phyloP scores from a whole-genome alignment of 164 flowering plant genomes.

The Tetracentron sinense region DNA sequence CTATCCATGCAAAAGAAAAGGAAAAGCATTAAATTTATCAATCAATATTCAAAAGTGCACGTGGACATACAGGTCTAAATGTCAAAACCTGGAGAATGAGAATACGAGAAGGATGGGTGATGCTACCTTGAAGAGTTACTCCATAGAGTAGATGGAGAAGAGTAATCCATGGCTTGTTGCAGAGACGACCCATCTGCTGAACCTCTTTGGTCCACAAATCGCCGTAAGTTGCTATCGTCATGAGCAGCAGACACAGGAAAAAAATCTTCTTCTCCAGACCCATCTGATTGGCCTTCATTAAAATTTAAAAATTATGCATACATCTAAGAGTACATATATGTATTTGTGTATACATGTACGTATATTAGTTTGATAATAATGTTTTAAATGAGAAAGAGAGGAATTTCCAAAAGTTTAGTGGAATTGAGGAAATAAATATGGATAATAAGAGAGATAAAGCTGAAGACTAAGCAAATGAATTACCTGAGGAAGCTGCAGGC shows the following conservation, averaged over 20 bases:
- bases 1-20: conserved; percentile 30
- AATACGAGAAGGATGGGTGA: not conserved
- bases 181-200: conserved; percentile 31
- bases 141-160: conserved; percentile 36
- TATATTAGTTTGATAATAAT: not conserved
- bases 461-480: conserved; percentile 37
- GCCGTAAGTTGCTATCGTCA: conserved; percentile 15
- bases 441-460: conserved; percentile 10
- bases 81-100: not conserved
- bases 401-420: not conserved
- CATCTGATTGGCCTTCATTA: conserved; percentile 51
- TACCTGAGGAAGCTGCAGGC: conserved; percentile 81
- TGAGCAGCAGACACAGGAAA: conserved; percentile 15
- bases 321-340: not conserved
- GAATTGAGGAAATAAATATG: conserved; percentile 8
- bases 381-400: conserved; percentile 9
- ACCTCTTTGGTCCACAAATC: conserved; percentile 27
- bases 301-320: not conserved
- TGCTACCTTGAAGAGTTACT: conserved; percentile 52
- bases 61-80: not conserved
- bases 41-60: not conserved
- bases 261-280: conserved; percentile 62
- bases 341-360: not conserved
- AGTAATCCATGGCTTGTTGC: conserved; percentile 34
- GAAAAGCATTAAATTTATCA: conserved; percentile 5